These are phyloP conservation scores for Phytophthora sojae DNA, from an alignment of 352 stramenopile species.

Conservation along the genomic window DNA sequence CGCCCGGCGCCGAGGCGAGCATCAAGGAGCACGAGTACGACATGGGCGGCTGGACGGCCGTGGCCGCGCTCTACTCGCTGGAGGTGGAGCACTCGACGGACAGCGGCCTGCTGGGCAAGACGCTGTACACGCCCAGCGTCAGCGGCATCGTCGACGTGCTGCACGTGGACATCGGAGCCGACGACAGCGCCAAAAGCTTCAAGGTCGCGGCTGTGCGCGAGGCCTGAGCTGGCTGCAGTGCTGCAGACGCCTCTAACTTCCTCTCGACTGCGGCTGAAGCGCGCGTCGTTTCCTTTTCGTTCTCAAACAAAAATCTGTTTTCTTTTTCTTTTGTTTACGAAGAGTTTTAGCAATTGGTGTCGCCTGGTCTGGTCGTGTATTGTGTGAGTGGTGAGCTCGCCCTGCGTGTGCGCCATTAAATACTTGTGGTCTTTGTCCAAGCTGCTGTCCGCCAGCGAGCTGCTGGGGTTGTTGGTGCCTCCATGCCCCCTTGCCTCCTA, in stretches of 20 bases:
- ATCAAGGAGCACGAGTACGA: slow-evolving; percentile 79
- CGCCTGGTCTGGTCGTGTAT: slow-evolving; percentile 9
- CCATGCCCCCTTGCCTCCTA: neutral
- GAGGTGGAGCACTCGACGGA: slow-evolving; percentile 54
- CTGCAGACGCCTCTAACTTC: neutral
- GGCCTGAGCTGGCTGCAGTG: slow-evolving; percentile 26
- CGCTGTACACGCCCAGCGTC: slow-evolving; percentile 64
- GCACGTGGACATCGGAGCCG: slow-evolving; percentile 63
- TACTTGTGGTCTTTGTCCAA: slow-evolving; percentile 51
- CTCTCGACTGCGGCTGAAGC: neutral
- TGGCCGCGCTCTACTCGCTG: slow-evolving; percentile 65
- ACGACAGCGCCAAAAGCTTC: slow-evolving; percentile 43
- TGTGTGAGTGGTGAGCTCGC: slow-evolving; percentile 21
- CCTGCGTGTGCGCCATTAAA: slow-evolving; percentile 45
- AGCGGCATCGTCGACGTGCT: slow-evolving; percentile 65
- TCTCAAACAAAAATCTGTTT: slow-evolving; percentile 40
- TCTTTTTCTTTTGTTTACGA: slow-evolving; percentile 29
- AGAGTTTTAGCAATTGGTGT: slow-evolving; percentile 31
- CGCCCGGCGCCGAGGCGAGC: slow-evolving; percentile 40
- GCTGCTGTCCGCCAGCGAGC: slow-evolving; percentile 24
- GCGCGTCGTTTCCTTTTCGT: slow-evolving; percentile 2
- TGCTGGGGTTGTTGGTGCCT: neutral
- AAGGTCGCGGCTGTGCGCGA: slow-evolving; percentile 55
- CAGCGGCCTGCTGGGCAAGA: slow-evolving; percentile 38
- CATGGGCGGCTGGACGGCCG: slow-evolving; percentile 79